phyloP scores from a whole-genome alignment of 2,329 filamentous ascomycete genomes.

The Claviceps sorghi region DNA sequence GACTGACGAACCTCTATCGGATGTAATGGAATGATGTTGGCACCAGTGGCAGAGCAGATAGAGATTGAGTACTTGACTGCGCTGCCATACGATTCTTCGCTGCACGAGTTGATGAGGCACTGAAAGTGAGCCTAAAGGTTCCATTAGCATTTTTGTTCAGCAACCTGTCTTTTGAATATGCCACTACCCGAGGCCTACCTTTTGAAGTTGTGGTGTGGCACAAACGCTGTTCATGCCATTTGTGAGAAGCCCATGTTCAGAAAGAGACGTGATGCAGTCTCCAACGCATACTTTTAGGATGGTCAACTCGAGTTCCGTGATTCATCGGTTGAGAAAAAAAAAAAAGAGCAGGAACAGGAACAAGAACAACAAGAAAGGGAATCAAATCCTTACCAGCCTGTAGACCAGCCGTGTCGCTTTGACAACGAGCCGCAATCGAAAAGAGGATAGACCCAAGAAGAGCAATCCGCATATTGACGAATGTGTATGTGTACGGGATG shows the following conservation, averaged over 20 bases:
- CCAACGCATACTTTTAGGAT: constrained; percentile 8
- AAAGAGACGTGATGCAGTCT: constrained; percentile 10
- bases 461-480: constrained; percentile 12
- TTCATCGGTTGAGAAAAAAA: background rate
- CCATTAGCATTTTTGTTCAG: background rate
- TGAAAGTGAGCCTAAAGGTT: constrained; percentile 17
- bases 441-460: constrained; percentile 7
- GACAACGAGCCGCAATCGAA: constrained; percentile 5
- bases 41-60: constrained; percentile 14
- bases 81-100: constrained; percentile 14
- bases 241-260: constrained; percentile 6
- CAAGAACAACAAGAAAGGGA: background rate
- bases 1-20: constrained; percentile 14
- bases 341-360: background rate
- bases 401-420: background rate
- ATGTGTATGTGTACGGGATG: constrained; percentile 1
- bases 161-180: background rate
- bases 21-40: constrained; percentile 15
- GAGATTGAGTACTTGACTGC: constrained; percentile 15
- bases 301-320: background rate
- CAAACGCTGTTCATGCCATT: constrained; percentile 9
- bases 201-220: constrained; percentile 4
- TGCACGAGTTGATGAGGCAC: constrained; percentile 17
- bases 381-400: background rate
- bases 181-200: background rate